Evolutionary conservation across 306 rosid species (phyloP).

Genomic region (Lupinus albus): DNA sequence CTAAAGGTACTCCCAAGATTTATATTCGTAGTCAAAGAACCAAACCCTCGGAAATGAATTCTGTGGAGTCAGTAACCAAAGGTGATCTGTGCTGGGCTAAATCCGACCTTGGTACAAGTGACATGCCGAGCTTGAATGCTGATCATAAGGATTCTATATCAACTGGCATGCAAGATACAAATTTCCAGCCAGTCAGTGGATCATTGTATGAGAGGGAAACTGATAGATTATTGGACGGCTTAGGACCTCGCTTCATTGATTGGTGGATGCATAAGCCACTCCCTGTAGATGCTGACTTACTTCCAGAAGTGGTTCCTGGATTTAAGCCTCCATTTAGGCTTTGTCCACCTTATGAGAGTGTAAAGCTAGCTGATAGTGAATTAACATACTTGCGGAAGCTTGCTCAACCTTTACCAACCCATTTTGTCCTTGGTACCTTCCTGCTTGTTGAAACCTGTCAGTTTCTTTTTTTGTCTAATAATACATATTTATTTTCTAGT

Average conservation of each 20-base stretch:
- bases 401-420: conserved; percentile 74
- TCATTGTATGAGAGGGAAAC: conserved; percentile 83
- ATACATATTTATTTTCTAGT: conserved; percentile 17
- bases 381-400: conserved; percentile 71
- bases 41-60: conserved; percentile 36
- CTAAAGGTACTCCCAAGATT: conserved; percentile 40
- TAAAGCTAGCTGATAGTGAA: conserved; percentile 61
- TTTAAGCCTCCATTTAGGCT: conserved; percentile 69
- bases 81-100: conserved; percentile 17
- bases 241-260: conserved; percentile 89
- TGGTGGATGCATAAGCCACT: conserved; percentile 97
- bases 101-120: conserved; percentile 38
- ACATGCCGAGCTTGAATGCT: conserved; percentile 35
- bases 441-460: conserved; percentile 34
- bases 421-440: conserved; percentile 82
- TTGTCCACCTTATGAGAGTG: conserved; percentile 58
- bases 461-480: conserved; percentile 25
- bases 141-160: conserved; percentile 34
- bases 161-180: conserved; percentile 28
- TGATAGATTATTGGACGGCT: conserved; percentile 74
- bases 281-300: conserved; percentile 91
- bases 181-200: conserved; percentile 42
- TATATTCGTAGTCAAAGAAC: conserved; percentile 35
- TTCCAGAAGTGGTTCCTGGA: conserved; percentile 77
- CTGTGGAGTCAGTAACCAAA: conserved; percentile 36